These are phyloP conservation scores for Backusella westeae DNA, from an alignment of 192 early-diverging fungal genomes.

Conservation along the genomic window DNA sequence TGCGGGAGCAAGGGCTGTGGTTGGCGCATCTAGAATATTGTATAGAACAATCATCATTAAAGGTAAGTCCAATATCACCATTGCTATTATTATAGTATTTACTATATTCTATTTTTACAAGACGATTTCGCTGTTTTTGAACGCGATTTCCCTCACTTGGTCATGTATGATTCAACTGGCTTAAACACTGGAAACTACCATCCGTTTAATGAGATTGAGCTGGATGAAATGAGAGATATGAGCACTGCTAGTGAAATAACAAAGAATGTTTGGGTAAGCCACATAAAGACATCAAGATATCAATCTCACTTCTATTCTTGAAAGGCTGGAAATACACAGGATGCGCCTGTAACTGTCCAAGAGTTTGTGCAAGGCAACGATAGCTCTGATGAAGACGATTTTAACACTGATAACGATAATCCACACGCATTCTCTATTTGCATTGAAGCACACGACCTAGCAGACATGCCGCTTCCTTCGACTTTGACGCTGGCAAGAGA, in stretches of 20 bases:
- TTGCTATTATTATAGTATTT: background rate
- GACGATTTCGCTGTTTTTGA: conserved; percentile 40
- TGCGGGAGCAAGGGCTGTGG: background rate
- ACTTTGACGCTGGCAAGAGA: conserved; percentile 33
- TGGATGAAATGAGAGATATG: conserved; percentile 45
- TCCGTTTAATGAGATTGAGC: conserved; percentile 40
- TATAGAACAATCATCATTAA: conserved; percentile 41
- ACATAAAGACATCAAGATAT: background rate
- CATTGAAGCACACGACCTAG: conserved; percentile 47
- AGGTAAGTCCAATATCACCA: conserved; percentile 24
- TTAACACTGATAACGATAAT: conserved; percentile 18
- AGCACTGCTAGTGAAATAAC: conserved; percentile 46
- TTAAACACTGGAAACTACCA: conserved; percentile 34
- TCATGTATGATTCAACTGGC: conserved; percentile 34
- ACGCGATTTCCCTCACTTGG: conserved; percentile 39
- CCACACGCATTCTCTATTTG: conserved; percentile 47
- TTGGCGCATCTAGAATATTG: conserved; percentile 22
- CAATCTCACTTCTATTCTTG: background rate
- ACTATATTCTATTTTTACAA: background rate
- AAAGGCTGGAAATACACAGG: conserved; percentile 44
- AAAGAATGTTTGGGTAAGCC: conserved; percentile 43
- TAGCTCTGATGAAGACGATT: background rate
- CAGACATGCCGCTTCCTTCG: conserved; percentile 39
- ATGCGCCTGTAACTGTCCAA: conserved; percentile 32
- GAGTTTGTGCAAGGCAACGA: conserved; percentile 3